Evolutionary conservation across 306 rosid species (phyloP).

Genomic region (Rubus idaeus): DNA sequence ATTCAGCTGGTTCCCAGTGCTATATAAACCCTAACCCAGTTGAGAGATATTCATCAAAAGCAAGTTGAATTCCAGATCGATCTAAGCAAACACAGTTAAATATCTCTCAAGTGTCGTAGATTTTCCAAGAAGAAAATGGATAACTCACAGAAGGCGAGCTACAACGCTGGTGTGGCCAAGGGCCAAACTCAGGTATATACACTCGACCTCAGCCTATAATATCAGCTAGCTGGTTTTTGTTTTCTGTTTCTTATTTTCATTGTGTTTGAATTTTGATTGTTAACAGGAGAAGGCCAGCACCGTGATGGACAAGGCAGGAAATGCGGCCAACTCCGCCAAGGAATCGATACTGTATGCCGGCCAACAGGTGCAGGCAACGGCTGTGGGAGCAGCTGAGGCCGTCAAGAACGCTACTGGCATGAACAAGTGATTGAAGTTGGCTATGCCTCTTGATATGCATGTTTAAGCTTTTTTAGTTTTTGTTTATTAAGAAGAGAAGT

Average conservation of each 20-base stretch:
- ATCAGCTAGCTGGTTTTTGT: not conserved
- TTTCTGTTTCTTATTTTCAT: not conserved
- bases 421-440: slow-evolving; percentile 36
- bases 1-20: not conserved
- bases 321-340: slow-evolving; percentile 51
- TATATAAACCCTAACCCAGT: not conserved
- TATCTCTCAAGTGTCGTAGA: not conserved
- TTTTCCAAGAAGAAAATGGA: slow-evolving; percentile 20
- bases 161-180: slow-evolving; percentile 54
- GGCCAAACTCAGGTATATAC: slow-evolving; percentile 54
- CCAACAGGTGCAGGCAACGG: slow-evolving; percentile 41
- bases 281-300: slow-evolving; percentile 54
- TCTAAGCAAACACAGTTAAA: not conserved
- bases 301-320: slow-evolving; percentile 48
- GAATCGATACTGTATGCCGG: slow-evolving; percentile 53
- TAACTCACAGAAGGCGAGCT: slow-evolving; percentile 39
- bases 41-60: not conserved
- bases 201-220: not conserved
- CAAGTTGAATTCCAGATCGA: not conserved
- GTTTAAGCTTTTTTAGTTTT: not conserved
- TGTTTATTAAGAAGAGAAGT: not conserved
- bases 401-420: slow-evolving; percentile 65
- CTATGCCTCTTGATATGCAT: not conserved
- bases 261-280: not conserved
- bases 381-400: slow-evolving; percentile 62